Percentiles rank a stretch among this genome's conserved stretches.
These are phyloP conservation scores for Adiantum capillusveneris DNA, from an alignment of 75 land plant species.

Conservation along the genomic window DNA sequence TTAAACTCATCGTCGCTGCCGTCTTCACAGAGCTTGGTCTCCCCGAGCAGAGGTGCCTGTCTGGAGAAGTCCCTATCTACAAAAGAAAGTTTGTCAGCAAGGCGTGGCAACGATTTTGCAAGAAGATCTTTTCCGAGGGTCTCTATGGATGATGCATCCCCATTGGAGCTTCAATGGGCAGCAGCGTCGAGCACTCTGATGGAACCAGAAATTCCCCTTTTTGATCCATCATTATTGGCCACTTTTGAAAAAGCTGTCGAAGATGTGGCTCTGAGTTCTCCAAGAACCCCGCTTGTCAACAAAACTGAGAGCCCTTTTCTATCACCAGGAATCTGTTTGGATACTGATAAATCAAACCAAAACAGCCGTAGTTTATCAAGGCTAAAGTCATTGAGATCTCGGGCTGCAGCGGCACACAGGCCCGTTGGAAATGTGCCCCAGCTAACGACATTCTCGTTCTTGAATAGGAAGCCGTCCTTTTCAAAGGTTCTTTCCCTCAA, in stretches of 20 bases:
- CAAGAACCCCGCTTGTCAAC: background rate
- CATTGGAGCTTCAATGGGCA: background rate
- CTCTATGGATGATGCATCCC: background rate
- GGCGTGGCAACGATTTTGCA: background rate
- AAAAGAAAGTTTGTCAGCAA: background rate
- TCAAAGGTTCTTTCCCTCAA: background rate
- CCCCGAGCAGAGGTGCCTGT: background rate
- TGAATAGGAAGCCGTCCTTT: background rate
- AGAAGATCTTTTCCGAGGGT: background rate
- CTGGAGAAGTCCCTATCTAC: background rate
- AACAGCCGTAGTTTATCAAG: too few relatives aligned
- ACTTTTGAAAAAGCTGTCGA: background rate
- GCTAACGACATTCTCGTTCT: background rate
- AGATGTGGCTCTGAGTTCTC: background rate
- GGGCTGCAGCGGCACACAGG: background rate
- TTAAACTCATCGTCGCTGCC: background rate
- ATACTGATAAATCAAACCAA: background rate
- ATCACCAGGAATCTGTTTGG: background rate
- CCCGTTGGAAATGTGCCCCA: background rate
- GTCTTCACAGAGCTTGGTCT: background rate
- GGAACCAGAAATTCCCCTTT: background rate
- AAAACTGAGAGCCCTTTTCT: background rate
- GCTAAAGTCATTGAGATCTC: background rate
- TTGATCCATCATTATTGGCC: background rate
- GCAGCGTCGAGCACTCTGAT: background rate